Percentiles rank a stretch among this genome's conserved stretches.
phyloP scores from a whole-genome alignment of 495 filamentous ascomycete genomes.

The Podospora pseudoanserina region DNA sequence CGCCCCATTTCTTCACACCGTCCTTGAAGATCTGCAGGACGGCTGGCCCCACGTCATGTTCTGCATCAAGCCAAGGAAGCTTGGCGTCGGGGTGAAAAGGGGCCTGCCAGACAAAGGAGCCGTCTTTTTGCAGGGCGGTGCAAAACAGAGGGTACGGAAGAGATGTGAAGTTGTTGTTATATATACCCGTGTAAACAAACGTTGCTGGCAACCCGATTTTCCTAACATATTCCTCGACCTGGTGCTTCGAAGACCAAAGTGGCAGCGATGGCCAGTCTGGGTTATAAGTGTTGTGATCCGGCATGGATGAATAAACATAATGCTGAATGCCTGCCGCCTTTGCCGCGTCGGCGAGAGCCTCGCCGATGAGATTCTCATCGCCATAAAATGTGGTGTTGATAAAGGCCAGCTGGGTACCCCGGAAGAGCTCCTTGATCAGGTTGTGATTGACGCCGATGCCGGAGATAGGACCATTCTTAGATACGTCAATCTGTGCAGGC shows the following conservation, averaged over 20 bases:
- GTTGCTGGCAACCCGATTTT: constrained; percentile 80
- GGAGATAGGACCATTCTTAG: constrained; percentile 40
- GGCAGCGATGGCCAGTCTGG: constrained; percentile 72
- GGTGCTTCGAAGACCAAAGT: constrained; percentile 87
- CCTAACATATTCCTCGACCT: constrained; percentile 85
- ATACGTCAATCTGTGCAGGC: constrained; percentile 42
- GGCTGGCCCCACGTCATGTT: constrained; percentile 94
- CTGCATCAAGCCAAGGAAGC: constrained; percentile 94
- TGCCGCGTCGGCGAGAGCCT: constrained; percentile 82
- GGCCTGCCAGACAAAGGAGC: constrained; percentile 88
- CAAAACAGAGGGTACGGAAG: constrained; percentile 90
- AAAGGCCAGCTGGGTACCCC: constrained; percentile 81
- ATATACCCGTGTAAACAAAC: constrained; percentile 94
- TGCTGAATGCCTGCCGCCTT: constrained; percentile 81
- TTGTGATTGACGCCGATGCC: constrained; percentile 52
- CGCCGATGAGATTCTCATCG: constrained; percentile 85
- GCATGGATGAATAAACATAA: constrained; percentile 95
- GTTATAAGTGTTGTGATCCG: constrained; percentile 77
- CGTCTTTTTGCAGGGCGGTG: constrained; percentile 79
- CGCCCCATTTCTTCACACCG: constrained; percentile 83
- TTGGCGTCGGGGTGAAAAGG: constrained; percentile 86
- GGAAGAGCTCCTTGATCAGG: constrained; percentile 75
- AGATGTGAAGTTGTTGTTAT: constrained; percentile 98
- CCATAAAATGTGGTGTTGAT: constrained; percentile 99
- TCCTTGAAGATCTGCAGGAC: constrained; percentile 95